Conservation (phyloP, 106 monocot genomes). For the Apostasia ramifera region DNA sequence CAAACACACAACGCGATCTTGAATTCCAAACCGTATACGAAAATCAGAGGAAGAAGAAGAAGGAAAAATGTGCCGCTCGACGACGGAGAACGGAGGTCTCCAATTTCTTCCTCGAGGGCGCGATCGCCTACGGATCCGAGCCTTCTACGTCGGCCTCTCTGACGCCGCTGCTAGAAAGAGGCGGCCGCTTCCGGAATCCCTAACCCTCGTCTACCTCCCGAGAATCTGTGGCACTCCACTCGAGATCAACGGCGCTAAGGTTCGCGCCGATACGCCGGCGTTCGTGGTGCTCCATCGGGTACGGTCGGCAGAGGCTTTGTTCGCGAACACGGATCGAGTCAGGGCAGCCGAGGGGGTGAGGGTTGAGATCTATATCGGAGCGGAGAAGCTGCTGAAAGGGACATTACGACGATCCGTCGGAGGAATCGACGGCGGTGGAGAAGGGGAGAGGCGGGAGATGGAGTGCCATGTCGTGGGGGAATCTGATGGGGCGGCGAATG, state of each 20-base stretch:
- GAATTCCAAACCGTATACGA: no score
- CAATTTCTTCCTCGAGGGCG: background rate
- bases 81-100: background rate
- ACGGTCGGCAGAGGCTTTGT: conserved; percentile 27
- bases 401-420: conserved; percentile 25
- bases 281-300: conserved; percentile 43
- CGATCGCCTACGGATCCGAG: conserved; percentile 28
- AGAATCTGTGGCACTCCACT: conserved; percentile 21
- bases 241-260: conserved; percentile 43
- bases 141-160: conserved; percentile 44
- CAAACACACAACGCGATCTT: no score
- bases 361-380: conserved; percentile 53
- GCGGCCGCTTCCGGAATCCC: conserved; percentile 16
- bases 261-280: conserved; percentile 16
- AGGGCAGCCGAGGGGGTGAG: conserved; percentile 26
- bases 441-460: conserved; percentile 26
- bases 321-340: conserved; percentile 47
- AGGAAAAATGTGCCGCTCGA: conserved; percentile 22
- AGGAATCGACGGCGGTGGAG: conserved; percentile 22
- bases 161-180: background rate
- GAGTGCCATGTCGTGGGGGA: conserved; percentile 28
- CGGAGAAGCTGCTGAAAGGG: conserved; percentile 41
- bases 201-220: conserved; percentile 64
- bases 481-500: background rate
- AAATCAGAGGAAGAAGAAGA: no score